Base-by-base conservation (phyloP, 768 basidiomycete genomes). In the Lyophyllum atratum region DNA sequence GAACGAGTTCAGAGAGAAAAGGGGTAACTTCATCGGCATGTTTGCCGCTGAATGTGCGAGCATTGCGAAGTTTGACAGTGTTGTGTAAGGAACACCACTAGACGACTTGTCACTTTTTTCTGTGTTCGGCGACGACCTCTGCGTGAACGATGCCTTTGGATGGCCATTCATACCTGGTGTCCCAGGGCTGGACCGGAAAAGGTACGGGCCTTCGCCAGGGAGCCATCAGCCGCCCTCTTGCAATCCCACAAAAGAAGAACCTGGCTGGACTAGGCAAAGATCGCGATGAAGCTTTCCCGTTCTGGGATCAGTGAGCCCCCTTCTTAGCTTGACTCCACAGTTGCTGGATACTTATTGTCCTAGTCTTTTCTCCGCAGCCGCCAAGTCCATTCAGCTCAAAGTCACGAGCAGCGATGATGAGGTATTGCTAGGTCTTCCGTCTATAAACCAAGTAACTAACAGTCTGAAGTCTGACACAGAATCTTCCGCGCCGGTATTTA, bases 251-350 rank as follows among this genome's bases (percentile, higher is more conserved):
- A 69, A 97, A 97, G 77, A 89, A 87, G 73, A 92, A 81, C 4
- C 77, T 95, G n/a, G 76, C 84, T 10, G 95, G 95, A 2, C 72
- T 98, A 56, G 95, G 95, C 54, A 95, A 93, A 70, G 93, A 98
- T 70, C 83, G 94, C 62, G 95, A 96, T 66, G 94, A 95, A 64
- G 93, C 93, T 0, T 94, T 95, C 68, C 94, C 95, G 49, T 98
- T 98, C 82, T 98, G 95, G 95, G 95, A 98, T 70, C 93, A 97
- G 94, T 96, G 64, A 72, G 92, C 81, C 45, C n/a, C 49, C 19
- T 47, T 49, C 9, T 42, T 19, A 7, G 47, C 26, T 59, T 51
- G 29, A 31, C 39, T 10, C 33, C 19, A 8, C 40, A 37, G 24
- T 31, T 43, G 25, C 47, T 15, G 44, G 37, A 19, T 25, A n/a